These are phyloP conservation scores for Euphorbia pulcherrima DNA, from an alignment of 345 rosid genomes.

Conservation along the genomic window DNA sequence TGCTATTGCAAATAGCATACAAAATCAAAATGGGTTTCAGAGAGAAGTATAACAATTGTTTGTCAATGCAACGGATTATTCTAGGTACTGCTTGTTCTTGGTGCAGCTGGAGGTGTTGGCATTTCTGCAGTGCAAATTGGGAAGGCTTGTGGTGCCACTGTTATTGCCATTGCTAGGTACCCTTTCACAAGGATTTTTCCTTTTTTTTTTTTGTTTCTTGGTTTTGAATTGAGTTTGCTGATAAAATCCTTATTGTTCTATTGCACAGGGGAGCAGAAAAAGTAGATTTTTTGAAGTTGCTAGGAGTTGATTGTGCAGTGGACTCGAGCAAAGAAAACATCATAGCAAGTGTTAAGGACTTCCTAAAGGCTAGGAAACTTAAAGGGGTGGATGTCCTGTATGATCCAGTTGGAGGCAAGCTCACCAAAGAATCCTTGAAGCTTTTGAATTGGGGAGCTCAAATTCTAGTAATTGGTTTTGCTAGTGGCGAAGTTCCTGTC, in stretches of 20 bases:
- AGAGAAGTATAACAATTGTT: background rate
- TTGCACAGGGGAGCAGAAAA: conserved; percentile 65
- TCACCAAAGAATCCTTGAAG: conserved; percentile 65
- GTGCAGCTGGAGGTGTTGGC: conserved; percentile 99
- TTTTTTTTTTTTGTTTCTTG: background rate
- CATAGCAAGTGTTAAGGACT: conserved; percentile 62
- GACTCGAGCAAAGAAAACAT: conserved; percentile 61
- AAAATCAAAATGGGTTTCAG: background rate
- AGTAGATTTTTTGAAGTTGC: conserved; percentile 58
- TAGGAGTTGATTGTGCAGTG: conserved; percentile 83
- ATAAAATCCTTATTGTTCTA: background rate
- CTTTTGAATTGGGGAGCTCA: conserved; percentile 93
- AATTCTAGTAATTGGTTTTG: conserved; percentile 84
- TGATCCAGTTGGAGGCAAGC: conserved; percentile 92
- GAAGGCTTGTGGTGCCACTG: conserved; percentile 76
- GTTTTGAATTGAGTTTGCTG: background rate
- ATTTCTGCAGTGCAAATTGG: conserved; percentile 90
- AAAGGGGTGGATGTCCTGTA: conserved; percentile 81
- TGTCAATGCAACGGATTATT: background rate
- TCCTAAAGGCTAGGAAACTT: conserved; percentile 65
- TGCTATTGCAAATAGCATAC: too few relatives aligned
- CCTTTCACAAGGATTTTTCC: background rate
- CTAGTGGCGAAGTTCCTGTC: conserved; percentile 79
- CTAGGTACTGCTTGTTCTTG: conserved; percentile 83
- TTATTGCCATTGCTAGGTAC: conserved; percentile 85